Evolutionary conservation across 139 green algal species (phyloP), one percentile per base, ranked within the genome.

Genomic region (Coelastrella sp.): DNA sequence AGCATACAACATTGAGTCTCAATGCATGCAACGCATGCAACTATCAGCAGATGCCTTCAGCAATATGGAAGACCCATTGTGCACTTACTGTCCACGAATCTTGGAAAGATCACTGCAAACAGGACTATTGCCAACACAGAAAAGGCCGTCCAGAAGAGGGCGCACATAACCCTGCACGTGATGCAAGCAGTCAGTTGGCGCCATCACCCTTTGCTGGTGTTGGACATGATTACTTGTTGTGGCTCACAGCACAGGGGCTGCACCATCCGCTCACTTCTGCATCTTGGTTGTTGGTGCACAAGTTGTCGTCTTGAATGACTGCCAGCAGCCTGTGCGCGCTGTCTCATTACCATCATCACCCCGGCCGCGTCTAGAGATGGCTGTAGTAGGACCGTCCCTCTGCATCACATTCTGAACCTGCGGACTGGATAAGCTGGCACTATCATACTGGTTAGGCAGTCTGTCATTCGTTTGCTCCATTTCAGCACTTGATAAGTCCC

Each of bases 81-180:
- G 53, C 25, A 37, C 68, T 77, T 34, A 77, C 50, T 23, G 38
- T 83, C 75, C n/a, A 84, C 59, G 35, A 84, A 84, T 37, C 77
- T 57, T 9, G 77, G 77, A 59, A 84, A 84, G 40, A 84, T 62
- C 40, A 84, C 9, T 1, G n/a, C 60, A 63, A 84, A 84, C 27
- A 75, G 9, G 3, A 76, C 41, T 3, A 53, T 27, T 13, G 15
- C 9, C 11, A n/a, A 40, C 25, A 76, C 23, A 3, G 41, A 5
- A 25, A 76, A 21, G 23, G 27, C 41, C 27, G 30, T 64, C 78
- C 78, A 84, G 23, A 84, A 75, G 4, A 59, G 3, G 7, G 37
- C 63, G 32, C 78, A 84, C 78, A 69, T 30, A 8, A 84, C 27
- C 60, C 62, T 84, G 60, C 50, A 62, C 38, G 40, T 13, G 34